Evolutionary conservation across 306 rosid genomes (phyloP).

Genomic region (Cicer chorassanicum): DNA sequence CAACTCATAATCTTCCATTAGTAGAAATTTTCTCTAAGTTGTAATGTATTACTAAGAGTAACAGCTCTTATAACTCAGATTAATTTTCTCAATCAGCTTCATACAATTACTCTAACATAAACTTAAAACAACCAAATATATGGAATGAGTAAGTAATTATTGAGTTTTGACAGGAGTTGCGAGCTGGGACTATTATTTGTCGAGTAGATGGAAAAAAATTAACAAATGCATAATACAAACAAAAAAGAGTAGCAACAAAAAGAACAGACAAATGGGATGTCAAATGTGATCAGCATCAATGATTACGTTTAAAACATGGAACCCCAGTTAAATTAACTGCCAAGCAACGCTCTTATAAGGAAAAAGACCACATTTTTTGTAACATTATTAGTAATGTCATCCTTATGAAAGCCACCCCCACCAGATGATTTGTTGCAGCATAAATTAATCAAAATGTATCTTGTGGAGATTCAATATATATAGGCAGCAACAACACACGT

Average conservation of each 20-base stretch:
- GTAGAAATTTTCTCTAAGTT: neutral
- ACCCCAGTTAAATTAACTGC: conserved; percentile 30
- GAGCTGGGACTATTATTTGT: neutral
- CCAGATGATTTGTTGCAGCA: conserved; percentile 16
- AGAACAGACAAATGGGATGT: conserved; percentile 13
- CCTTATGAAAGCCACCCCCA: conserved; percentile 40
- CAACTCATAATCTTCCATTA: neutral
- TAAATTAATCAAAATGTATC: neutral
- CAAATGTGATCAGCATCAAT: conserved; percentile 6
- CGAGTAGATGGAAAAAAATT: neutral
- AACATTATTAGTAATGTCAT: neutral
- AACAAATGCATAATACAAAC: neutral
- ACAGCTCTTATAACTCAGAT: neutral
- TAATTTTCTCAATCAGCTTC: neutral
- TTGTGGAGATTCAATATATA: neutral
- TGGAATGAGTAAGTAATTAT: no score
- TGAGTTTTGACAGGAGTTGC: neutral
- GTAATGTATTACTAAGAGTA: neutral
- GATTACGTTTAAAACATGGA: conserved; percentile 9
- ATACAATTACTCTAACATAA: neutral
- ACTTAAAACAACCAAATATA: no score
- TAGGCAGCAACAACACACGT: no score
- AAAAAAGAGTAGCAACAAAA: conserved; percentile 7
- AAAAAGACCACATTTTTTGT: neutral
- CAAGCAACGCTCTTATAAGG: conserved; percentile 29